Evolutionary conservation across 768 basidiomycete species (phyloP).

Genomic region (Coprinopsis marcescibilis): DNA sequence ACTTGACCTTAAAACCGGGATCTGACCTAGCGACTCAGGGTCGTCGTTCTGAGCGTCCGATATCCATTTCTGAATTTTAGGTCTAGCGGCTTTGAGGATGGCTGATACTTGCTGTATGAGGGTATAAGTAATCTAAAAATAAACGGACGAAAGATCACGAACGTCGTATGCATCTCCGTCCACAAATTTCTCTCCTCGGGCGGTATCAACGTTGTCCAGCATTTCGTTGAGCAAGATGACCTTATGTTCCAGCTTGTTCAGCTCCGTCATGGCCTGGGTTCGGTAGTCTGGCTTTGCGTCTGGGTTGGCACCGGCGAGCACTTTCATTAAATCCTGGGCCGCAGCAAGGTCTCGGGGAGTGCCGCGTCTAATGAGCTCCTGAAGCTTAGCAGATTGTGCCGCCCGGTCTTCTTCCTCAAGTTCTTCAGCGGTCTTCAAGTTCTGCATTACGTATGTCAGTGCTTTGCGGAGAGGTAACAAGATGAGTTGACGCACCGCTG

Average conservation of each 20-base stretch:
- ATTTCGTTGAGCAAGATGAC: conserved; percentile 95
- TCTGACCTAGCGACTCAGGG: conserved; percentile 80
- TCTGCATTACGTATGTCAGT: conserved; percentile 37
- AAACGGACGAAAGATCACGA: conserved; percentile 21
- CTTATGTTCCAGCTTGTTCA: conserved; percentile 92
- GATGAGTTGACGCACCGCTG: conserved; percentile 33
- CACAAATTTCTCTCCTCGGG: conserved; percentile 72
- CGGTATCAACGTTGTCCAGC: conserved; percentile 82
- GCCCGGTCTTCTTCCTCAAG: conserved; percentile 92
- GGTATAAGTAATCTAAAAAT: conserved; percentile 3
- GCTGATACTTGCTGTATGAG: conserved; percentile 76
- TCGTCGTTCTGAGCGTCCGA: conserved; percentile 88
- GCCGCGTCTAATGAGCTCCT: conserved; percentile 93
- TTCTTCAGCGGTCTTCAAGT: conserved; percentile 92
- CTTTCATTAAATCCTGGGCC: conserved; percentile 97
- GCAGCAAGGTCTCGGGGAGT: conserved; percentile 93
- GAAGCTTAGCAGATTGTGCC: conserved; percentile 96
- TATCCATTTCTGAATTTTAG: conserved; percentile 97
- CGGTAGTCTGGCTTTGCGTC: conserved; percentile 94
- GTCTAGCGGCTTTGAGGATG: conserved; percentile 75
- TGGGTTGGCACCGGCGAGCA: conserved; percentile 90
- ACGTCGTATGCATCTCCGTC: conserved; percentile 92
- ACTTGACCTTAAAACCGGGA: background rate
- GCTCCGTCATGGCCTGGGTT: conserved; percentile 79
- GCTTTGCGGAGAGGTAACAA: background rate